Conservation (phyloP, 257 asterid genomes). For the Nicotiana paniculata region DNA sequence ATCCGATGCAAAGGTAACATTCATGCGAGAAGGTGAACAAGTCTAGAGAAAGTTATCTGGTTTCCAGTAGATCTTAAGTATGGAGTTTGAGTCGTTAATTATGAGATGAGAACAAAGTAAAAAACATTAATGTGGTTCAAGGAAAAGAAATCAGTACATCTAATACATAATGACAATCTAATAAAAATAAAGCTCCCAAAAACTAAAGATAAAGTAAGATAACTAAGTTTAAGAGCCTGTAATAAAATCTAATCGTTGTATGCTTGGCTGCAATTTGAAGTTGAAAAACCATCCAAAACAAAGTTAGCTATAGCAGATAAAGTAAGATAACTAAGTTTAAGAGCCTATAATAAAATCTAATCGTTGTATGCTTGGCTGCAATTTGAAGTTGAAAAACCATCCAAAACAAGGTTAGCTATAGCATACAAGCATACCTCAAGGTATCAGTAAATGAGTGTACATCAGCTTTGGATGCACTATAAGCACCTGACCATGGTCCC, state of each 20-base stretch:
- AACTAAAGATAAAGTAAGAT: not conserved
- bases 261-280: too few species aligned
- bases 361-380: not conserved
- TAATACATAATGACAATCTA: not conserved
- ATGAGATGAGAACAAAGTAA: not conserved
- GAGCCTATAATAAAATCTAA: not conserved
- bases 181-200: not conserved
- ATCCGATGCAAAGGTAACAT: not conserved
- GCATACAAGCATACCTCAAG: slow-evolving; percentile 44
- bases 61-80: not conserved
- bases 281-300: too few species aligned
- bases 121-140: not conserved
- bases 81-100: not conserved
- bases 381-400: not conserved
- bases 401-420: not conserved
- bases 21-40: not conserved
- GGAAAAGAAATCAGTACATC: not conserved
- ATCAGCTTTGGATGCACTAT: slow-evolving; percentile 87
- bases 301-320: not conserved
- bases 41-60: not conserved
- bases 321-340: not conserved
- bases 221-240: not conserved
- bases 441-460: slow-evolving; percentile 67
- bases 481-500: slow-evolving; percentile 80
- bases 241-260: too few species aligned